phyloP scores from a whole-genome alignment of 768 basidiomycete genomes.

The Suillus luteus region DNA sequence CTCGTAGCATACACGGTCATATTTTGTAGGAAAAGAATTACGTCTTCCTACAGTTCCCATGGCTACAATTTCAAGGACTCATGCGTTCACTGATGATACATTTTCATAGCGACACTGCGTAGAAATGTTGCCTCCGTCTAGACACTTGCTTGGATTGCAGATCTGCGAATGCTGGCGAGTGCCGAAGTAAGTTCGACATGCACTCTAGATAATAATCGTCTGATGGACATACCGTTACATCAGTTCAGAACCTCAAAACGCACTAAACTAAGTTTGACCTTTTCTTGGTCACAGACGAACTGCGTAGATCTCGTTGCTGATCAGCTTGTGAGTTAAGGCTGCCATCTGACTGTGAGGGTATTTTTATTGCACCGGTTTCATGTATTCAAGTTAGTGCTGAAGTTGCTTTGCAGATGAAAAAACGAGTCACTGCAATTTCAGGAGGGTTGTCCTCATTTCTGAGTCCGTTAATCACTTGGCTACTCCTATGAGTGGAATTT shows the following conservation, averaged over 20 bases:
- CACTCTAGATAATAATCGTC: background rate
- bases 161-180: slow-evolving; percentile 88
- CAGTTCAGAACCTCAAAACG: slow-evolving; percentile 85
- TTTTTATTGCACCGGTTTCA: slow-evolving; percentile 39
- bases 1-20: background rate
- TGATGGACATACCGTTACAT: background rate
- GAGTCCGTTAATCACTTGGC: background rate
- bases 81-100: slow-evolving; percentile 41
- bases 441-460: background rate
- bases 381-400: slow-evolving; percentile 5
- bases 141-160: slow-evolving; percentile 92
- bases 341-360: slow-evolving; percentile 69
- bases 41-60: background rate
- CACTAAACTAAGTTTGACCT: slow-evolving; percentile 93
- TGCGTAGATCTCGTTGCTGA: slow-evolving; percentile 99
- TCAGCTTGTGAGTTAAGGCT: slow-evolving; percentile 87
- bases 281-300: slow-evolving; percentile 94
- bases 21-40: background rate
- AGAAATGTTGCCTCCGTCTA: slow-evolving; percentile 96
- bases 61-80: background rate
- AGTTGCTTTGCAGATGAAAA: slow-evolving; percentile 29
- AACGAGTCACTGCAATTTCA: slow-evolving; percentile 20
- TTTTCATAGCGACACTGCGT: slow-evolving; percentile 86
- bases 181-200: slow-evolving; percentile 66
- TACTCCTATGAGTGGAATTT: background rate